Percentiles rank a stretch among this genome's conserved stretches.
Conservation (phyloP, 345 rosid genomes). For the Pistacia atlantica region DNA sequence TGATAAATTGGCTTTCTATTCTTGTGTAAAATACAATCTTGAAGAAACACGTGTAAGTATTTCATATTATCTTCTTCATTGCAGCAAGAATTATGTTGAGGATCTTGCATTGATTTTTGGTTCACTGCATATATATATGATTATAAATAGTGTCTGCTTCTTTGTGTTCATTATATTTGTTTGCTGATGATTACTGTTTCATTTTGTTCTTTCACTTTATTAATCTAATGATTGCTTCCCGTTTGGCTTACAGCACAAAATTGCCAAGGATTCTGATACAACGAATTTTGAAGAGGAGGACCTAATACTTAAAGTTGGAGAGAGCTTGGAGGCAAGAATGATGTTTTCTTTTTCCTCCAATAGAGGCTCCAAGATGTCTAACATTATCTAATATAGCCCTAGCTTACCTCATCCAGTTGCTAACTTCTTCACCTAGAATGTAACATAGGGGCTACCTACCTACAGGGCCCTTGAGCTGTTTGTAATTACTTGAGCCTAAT, state of each 20-base stretch:
- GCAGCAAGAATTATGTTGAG: neutral
- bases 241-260: conserved; percentile 60
- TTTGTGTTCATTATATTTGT: neutral
- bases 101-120: conserved; percentile 10
- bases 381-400: conserved; percentile 7
- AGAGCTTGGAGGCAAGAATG: conserved; percentile 85
- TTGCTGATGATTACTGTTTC: neutral
- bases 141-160: neutral
- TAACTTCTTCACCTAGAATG: neutral
- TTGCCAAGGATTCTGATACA: conserved; percentile 75
- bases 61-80: conserved; percentile 10
- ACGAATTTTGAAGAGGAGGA: conserved; percentile 72
- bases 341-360: neutral
- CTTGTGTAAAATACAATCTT: conserved; percentile 83
- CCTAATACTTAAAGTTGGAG: conserved; percentile 87
- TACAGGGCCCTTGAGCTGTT: conserved; percentile 2
- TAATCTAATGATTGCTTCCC: conserved; percentile 21
- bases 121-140: neutral
- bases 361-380: neutral
- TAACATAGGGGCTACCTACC: neutral
- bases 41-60: conserved; percentile 93
- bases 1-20: conserved; percentile 89
- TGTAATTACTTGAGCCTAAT: neutral
- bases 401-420: neutral
- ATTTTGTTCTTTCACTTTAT: conserved; percentile 4